Evolutionary conservation across 805 yeast genomes (phyloP), one percentile per base, ranked within the genome.

Genomic region (Pichia nakasei): DNA sequence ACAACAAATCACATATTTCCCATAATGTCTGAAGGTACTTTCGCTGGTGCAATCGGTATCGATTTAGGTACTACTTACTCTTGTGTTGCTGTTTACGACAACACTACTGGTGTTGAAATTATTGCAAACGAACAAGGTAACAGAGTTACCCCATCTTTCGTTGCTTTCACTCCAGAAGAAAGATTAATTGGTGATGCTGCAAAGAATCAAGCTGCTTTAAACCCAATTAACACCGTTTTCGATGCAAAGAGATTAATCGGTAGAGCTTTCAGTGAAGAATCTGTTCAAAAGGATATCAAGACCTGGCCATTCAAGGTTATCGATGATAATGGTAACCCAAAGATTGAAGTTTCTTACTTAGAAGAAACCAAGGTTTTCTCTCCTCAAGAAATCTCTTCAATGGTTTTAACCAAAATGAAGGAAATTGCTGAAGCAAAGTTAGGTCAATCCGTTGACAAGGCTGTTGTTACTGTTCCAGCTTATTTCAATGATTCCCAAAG

Each of bases 21-120:
- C 9, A 36, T 22, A 71, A 82, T 82, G 89, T 85, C 89, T 82
- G 96, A 88, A 80, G 96, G 96, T 83, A 93, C 88, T 76, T 88
- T 85, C 83, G 93, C 89, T 81, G 97, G 97, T 84, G 93, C 93
- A 73, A 85, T 87, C 69, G 98, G 98, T 83, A 91, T 91, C 82
- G 97, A 89, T 78, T 77, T 85, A 72, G 95, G 95, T 80, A 85
- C 95, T 61, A 81, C 87, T 57, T 65, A 65, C 63, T 80, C 86
- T 49, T 80, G 86, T 80, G 86, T 80, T 61, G 86, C 85, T 68
- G 80, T 81, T 64, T 80, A 76, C 74, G 52, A 52, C 44, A 52
- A 59, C 55, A 82, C 79, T 68, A 73, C 79, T 56, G 80, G 80
- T 66, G 87, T 80, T 63, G 86, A 80, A 66, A 80, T 80, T 64